phyloP scores from a whole-genome alignment of 176 grass and related monocot genomes.

The Zizania latifolia region DNA sequence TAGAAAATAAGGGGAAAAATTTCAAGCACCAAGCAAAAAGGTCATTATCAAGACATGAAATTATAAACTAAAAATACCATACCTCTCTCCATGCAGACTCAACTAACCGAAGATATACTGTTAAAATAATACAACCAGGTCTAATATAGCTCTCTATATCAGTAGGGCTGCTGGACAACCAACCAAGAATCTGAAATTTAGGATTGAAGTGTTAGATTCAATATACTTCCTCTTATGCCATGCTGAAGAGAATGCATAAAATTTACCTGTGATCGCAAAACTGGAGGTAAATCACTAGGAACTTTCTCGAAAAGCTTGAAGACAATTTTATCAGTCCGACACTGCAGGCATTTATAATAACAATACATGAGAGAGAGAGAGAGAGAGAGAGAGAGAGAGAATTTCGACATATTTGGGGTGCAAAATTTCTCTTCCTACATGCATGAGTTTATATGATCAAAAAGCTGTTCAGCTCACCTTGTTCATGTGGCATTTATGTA shows the following conservation, averaged over 20 bases:
- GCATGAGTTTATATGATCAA: neutral
- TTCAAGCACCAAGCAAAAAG: conserved; percentile 19
- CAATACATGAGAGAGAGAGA: conserved; percentile 9
- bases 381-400: neutral
- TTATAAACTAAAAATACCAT: conserved; percentile 18
- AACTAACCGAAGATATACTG: conserved; percentile 79
- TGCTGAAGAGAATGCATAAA: conserved; percentile 21
- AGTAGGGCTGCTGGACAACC: conserved; percentile 92
- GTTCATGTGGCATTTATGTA: neutral
- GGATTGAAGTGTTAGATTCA: conserved; percentile 30
- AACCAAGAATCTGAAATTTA: conserved; percentile 85
- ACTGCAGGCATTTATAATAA: conserved; percentile 46
- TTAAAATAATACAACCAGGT: conserved; percentile 95
- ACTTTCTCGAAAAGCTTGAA: conserved; percentile 98
- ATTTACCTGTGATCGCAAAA: conserved; percentile 76
- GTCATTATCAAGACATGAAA: conserved; percentile 9
- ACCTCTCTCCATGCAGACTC: conserved; percentile 83
- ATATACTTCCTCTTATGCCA: neutral
- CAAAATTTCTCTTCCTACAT: conserved; percentile 7
- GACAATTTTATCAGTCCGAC: conserved; percentile 86
- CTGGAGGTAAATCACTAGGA: conserved; percentile 79
- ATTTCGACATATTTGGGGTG: neutral
- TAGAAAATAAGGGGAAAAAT: neutral
- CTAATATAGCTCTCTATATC: conserved; percentile 98
- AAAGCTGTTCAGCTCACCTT: neutral